Base-by-base conservation (phyloP, 2,329 filamentous ascomycete genomes). In the Verticillium alfalfae region DNA sequence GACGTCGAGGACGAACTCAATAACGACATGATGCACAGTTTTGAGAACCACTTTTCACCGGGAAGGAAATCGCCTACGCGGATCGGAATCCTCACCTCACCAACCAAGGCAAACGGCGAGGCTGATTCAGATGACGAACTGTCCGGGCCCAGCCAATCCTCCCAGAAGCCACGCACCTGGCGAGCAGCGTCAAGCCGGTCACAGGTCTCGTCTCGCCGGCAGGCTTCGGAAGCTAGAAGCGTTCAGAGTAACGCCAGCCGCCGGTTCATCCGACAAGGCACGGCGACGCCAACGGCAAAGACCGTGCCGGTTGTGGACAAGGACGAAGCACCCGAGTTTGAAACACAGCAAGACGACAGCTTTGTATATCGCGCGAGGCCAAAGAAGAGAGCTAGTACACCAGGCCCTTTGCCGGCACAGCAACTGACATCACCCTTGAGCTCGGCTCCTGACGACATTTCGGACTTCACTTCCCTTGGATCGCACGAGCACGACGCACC, bases 271-370 rank as follows among this genome's bases (percentile, higher is more conserved):
- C 36, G 10, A 41, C 2, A 26, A 41, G 59, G 18, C 52, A 61
- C 9, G 38, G 49, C 41, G 22, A 54, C 41, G 26, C 31, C 45
- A 9, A 18, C 41, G 16, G 15, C 10, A 15, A 34, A 59, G n/a
- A 59, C 8, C 4, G 45, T 38, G 49, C 45, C 5, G 12, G 34
- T 54, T 49, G 41, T 45, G 10, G 36, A 61, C 7, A 31, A n/a
- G 1, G 34, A 36, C 12, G 31, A 16, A 7, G 41, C 45, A 3
- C 34, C 45, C 9, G 41, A 63, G 16, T 65, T 66, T 2, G 56
- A 69, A 58, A 74, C 68, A 10, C 72, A 76, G 54, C 66, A 70
- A 62, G 73, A 76, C 49, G 65, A 68, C 13, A 76, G 71, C 60
- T 75, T 75, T 58, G 65, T 66, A 18, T 76, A 72, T 63, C 73